Evolutionary conservation across 2,329 filamentous ascomycete species (phyloP), one percentile per base, ranked within the genome.

Genomic region (Colletotrichum tanaceti): DNA sequence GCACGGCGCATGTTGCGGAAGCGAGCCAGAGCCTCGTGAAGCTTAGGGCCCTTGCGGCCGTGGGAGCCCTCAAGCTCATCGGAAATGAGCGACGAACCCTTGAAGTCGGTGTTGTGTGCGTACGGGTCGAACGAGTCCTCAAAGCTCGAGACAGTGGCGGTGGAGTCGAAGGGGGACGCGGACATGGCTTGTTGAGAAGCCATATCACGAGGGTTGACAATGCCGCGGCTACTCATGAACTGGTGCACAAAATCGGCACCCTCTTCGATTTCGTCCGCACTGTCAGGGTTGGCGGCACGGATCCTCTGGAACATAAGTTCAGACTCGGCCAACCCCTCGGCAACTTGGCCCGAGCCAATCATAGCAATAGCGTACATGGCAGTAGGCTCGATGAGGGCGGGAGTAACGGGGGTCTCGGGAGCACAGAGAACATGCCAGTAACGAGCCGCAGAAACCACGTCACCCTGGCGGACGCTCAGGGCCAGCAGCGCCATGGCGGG

Each of bases 1-100:
- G 93, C 89, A 68, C 94, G 93, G 72, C 96, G 94, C 84, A 98
- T 97, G 81, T 97, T 97, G 78, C 91, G 92, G 81, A 98, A 93
- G 73, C 93, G 91, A 71, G 85, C 86, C 71, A 98, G 82, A 43
- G 94, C 93, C 72, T 97, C 93, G 71, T 91, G 91, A 70, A 98
- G 85, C 72, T 91, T 89, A 60, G 90, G 87, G 24, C 90, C 90
- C 72, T 90, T 89, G 68, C 91, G 90, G 58, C 91, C 91, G 74
- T 90, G 90, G 46, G 88, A 87, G 74, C 91, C 93, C 82, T 98
- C 95, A 24, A 98, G 87, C 73, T 96, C 88, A 71, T 98, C 94
- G 0, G 93, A 93, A 75, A 98, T 98, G 67, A 93, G 85, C 18
- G 94, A 91, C 14, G 96, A 98, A 47, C 93, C 94, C 80, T 95